Evolutionary conservation across 306 rosid genomes (phyloP), one percentile per base, ranked within the genome.

Genomic region (Trifolium dubium): DNA sequence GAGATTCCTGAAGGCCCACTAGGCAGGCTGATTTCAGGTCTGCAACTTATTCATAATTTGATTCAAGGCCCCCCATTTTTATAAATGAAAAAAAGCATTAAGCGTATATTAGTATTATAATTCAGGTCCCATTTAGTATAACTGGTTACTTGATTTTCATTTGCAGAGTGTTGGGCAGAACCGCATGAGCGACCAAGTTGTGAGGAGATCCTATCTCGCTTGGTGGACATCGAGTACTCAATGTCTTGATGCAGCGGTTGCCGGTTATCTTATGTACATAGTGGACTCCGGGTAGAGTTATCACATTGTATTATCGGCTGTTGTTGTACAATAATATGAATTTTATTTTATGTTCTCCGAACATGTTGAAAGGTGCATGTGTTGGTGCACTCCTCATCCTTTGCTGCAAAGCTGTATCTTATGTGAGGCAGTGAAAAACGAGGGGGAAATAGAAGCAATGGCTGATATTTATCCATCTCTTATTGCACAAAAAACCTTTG

Each of bases 1-100:
- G 97, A 94, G 64, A 87, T 94, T 87, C 99, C 99, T 0, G 93
- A 94, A 79, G 94, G 96, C 59, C 99, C 99, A 0, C 63, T 94
- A 0, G 96, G 96, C 85, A 83, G 89, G 83, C 90, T 94, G 64
- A 89, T 94, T 68, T 82, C 96, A 85, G 97, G 98, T 89, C 35
- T 66, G 31, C 69, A 30, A 37, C 40, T 43, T 30, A 50, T 30
- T 60, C 49, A 15, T 29, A 23, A 10, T 39, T 59, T 68, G 68
- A 40, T 40, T 64, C 71, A 12, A 31, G 47, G 49, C 74, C n/a
- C 66, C 14, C 14, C 0, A 14, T 47, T 23, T 19, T 55, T 55
- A 44, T 40, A 0, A 0, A 15, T 3, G 6, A 23, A 9, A 6
- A 39, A 6, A 12, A 18, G 4, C 30, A 14, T 55, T 40, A 28